A percentile compares a stretch with the other conserved stretches of the same genome.
Evolutionary conservation across 1,284 basidiomycete species (phyloP).

Genomic region (Leccinum pachyderme): DNA sequence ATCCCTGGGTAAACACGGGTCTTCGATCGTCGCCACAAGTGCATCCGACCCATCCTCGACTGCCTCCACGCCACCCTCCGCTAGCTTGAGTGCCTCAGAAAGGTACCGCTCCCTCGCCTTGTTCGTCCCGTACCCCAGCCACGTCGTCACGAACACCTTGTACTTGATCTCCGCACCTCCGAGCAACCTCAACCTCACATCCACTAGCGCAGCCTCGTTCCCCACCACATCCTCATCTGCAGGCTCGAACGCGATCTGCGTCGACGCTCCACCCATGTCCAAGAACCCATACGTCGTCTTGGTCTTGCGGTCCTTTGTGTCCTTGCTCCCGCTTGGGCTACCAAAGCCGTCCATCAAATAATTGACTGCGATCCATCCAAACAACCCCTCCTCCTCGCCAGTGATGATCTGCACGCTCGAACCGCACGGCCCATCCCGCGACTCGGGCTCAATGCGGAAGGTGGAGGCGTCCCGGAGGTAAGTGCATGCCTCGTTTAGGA

Average conservation of each 20-base stretch:
- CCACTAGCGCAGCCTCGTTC: slow-evolving; percentile 61
- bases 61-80: slow-evolving; percentile 39
- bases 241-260: slow-evolving; percentile 96
- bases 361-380: slow-evolving; percentile 99
- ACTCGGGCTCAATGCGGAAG: slow-evolving; percentile 69
- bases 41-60: slow-evolving; percentile 16
- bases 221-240: slow-evolving; percentile 45
- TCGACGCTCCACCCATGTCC: slow-evolving; percentile 99
- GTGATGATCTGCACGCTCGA: slow-evolving; percentile 93
- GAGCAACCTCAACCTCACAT: slow-evolving; percentile 80
- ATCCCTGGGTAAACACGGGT: slow-evolving; percentile 88
- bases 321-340: slow-evolving; percentile 38
- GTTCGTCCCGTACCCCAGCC: slow-evolving; percentile 98
- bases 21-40: slow-evolving; percentile 61
- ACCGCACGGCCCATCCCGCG: slow-evolving; percentile 74
- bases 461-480: slow-evolving; percentile 74
- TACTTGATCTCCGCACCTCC: slow-evolving; percentile 87
- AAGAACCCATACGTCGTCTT: slow-evolving; percentile 94
- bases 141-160: slow-evolving; percentile 96
- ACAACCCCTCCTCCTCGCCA: slow-evolving; percentile 96
- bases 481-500: slow-evolving; percentile 76
- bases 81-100: slow-evolving; percentile 58
- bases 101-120: slow-evolving; percentile 92
- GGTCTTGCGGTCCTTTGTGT: slow-evolving; percentile 27
- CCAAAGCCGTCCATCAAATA: slow-evolving; percentile 98